Base-by-base conservation (phyloP, 2,329 filamentous ascomycete species). In the Trichoderma cornu-damae region DNA sequence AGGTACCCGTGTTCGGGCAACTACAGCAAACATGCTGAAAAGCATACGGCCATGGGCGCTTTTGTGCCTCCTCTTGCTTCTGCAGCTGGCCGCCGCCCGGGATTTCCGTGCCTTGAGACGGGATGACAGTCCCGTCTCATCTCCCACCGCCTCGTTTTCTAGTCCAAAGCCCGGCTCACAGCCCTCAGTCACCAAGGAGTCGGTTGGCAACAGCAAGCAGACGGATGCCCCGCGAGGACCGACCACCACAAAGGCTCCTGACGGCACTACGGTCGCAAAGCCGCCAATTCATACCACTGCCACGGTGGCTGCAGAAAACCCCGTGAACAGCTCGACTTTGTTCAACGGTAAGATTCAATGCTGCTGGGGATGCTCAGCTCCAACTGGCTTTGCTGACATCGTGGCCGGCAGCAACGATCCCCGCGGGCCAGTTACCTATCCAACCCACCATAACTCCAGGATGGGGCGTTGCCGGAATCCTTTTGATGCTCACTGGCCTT, bases 361-460 rank as follows among this genome's bases (percentile, higher is more conserved):
- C 11, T 32, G 4, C 38, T 26, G 14, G 14, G 26, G 0, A 12
- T 26, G 7, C n/a, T n/a, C n/a, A 32, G 11, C 24, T 5, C 5
- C 9, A 37, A 40, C n/a, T 49, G n/a, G 26, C 50, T 37, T 35
- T 56, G 42, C 49, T 58, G 47, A 55, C 22, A 30, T 24, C 7
- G 11, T 20, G n/a, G 6, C 11, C 8, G 2, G 12, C 59, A 81
- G 79, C 67, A 28, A 77, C 75, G 2, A 73, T 83, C 46, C 71
- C 75, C 3, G 68, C 67, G 4, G 79, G 79, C 44, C 68, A 80
- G 50, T 78, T 96, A 16, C 93, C 93, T 0, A 75, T 96, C 32
- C 66, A 81, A 22, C 91, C 93, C 0, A 73, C 71, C 56, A 79
- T 97, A 47, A 96, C 90, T 2, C 91, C 93, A 3, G 90, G 86